Evolutionary conservation across 1,284 basidiomycete genomes (phyloP).

Genomic region (Coniophora puteana): DNA sequence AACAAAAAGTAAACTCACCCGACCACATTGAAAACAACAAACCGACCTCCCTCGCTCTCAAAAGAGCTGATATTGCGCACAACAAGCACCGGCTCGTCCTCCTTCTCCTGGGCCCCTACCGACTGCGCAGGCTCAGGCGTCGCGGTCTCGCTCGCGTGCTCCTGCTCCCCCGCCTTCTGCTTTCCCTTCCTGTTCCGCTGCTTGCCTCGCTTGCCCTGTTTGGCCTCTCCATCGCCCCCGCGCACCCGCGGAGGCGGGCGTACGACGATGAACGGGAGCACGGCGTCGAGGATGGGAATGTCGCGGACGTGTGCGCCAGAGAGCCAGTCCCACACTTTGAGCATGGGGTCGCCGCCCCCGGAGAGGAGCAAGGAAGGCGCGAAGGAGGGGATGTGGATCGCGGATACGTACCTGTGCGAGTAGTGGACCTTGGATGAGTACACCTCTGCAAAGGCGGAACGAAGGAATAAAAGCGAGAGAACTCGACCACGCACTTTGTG

Average conservation of each 20-base stretch:
- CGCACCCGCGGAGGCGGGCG: constrained; percentile 32
- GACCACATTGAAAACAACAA: constrained; percentile 60
- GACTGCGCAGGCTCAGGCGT: neutral
- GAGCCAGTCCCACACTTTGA: constrained; percentile 84
- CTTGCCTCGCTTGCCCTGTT: constrained; percentile 21
- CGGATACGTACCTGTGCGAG: constrained; percentile 72
- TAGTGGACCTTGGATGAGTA: too few relatives aligned
- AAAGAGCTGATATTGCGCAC: constrained; percentile 20
- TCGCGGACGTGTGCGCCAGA: constrained; percentile 50
- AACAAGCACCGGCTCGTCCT: constrained; percentile 42
- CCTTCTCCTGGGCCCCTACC: constrained; percentile 20
- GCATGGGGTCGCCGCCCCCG: constrained; percentile 79
- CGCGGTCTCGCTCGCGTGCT: constrained; percentile 3
- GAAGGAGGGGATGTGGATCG: constrained; percentile 64
- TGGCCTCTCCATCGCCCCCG: constrained; percentile 31
- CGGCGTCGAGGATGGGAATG: constrained; percentile 49
- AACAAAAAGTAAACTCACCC: constrained; percentile 44
- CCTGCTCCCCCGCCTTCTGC: constrained; percentile 12
- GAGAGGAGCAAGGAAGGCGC: constrained; percentile 60
- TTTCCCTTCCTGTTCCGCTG: constrained; percentile 21
- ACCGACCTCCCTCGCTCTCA: constrained; percentile 25
- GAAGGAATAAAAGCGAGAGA: constrained; percentile 1
- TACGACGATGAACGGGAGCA: constrained; percentile 64
- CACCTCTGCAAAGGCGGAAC: neutral
- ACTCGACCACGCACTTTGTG: constrained; percentile 63